Conservation (phyloP, 1,284 basidiomycete genomes). For the Moesziomyces sp. region DNA sequence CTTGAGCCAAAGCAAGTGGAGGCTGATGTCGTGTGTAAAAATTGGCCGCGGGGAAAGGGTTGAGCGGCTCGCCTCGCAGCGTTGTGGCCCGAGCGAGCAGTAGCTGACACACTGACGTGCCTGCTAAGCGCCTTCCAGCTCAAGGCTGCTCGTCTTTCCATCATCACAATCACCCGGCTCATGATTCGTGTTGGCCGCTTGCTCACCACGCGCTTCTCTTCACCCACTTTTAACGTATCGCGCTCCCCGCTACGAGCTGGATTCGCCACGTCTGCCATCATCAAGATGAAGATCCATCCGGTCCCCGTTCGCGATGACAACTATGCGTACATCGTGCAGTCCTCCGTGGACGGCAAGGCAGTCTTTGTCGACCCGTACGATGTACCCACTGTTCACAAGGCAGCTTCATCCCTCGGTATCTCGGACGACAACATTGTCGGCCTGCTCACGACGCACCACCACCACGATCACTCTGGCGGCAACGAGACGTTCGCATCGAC, state of each 20-base stretch:
- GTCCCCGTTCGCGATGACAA: conserved; percentile 67
- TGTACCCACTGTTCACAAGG: conserved; percentile 77
- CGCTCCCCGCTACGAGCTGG: not conserved
- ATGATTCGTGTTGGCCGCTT: not conserved
- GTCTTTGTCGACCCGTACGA: conserved; percentile 79
- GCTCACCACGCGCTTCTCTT: not conserved
- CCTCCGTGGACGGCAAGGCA: conserved; percentile 48
- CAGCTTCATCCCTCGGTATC: conserved; percentile 74
- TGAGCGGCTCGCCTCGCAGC: no score
- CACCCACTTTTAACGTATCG: not conserved
- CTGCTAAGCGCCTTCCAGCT: no score
- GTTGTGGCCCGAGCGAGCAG: not conserved
- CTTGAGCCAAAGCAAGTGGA: not conserved
- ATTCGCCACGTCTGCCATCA: not conserved
- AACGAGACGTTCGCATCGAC: conserved; percentile 73
- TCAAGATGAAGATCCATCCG: conserved; percentile 64
- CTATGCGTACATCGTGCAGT: conserved; percentile 64
- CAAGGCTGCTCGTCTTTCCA: not conserved
- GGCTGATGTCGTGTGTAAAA: not conserved
- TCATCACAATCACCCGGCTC: not conserved
- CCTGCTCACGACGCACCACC: conserved; percentile 65
- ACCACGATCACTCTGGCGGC: conserved; percentile 85
- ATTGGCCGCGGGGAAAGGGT: not conserved
- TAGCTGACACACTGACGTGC: not conserved
- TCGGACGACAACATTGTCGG: conserved; percentile 68